Percentiles rank a stretch among this genome's conserved stretches.
Evolutionary conservation across 2,329 filamentous ascomycete genomes (phyloP).

Genomic region (Lachnellula occidentalis): DNA sequence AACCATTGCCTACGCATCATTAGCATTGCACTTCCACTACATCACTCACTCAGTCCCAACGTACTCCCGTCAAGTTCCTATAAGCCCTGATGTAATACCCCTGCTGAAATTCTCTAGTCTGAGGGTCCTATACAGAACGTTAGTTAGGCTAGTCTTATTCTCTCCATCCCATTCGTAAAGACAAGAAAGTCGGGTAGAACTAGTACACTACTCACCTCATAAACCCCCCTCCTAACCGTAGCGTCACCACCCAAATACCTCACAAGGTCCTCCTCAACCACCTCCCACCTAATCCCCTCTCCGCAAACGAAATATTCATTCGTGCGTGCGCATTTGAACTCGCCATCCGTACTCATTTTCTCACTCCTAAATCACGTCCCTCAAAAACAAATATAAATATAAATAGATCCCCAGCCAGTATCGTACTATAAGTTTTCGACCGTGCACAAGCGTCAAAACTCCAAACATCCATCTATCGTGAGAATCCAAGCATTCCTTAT

Average conservation of each 20-base stretch:
- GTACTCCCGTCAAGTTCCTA: conserved; percentile 42
- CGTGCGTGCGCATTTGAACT: not conserved
- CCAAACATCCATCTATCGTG: too few relatives aligned
- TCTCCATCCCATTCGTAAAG: not conserved
- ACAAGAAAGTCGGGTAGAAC: not conserved
- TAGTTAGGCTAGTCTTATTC: too few relatives aligned
- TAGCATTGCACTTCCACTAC: not conserved
- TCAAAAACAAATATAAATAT: not conserved
- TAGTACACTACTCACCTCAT: not conserved
- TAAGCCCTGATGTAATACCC: conserved; percentile 73
- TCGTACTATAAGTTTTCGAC: not conserved
- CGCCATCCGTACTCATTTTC: not conserved
- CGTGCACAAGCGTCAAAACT: not conserved
- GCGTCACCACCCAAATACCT: not conserved
- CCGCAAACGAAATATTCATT: not conserved
- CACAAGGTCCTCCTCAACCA: not conserved
- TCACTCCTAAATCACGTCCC: not conserved
- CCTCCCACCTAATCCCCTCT: not conserved
- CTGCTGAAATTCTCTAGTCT: conserved; percentile 53
- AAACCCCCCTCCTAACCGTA: not conserved
- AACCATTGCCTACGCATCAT: conserved; percentile 41
- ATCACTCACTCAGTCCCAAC: not conserved
- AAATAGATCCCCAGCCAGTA: too few relatives aligned
- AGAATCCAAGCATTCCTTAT: too few relatives aligned
- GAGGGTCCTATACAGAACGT: conserved; percentile 40